phyloP scores from a whole-genome alignment of 2,329 filamentous ascomycete species.

The Pseudopyrenochaeta lycopersici region DNA sequence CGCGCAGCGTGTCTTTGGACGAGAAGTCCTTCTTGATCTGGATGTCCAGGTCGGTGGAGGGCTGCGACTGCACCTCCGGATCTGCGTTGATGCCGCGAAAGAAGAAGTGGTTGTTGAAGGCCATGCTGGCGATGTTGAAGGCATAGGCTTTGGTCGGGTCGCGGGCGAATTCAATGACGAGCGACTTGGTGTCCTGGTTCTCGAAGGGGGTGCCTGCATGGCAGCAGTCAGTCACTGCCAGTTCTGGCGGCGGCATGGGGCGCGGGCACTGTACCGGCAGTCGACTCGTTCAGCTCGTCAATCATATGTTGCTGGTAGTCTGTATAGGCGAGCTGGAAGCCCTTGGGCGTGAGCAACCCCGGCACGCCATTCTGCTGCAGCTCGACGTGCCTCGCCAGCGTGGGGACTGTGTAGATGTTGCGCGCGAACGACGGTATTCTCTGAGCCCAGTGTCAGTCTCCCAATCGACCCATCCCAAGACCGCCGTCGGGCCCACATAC shows the following conservation, averaged over 20 bases:
- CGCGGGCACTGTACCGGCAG: conserved; percentile 65
- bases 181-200: conserved; percentile 68
- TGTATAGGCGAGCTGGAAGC: conserved; percentile 80
- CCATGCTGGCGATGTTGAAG: conserved; percentile 98
- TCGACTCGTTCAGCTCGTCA: conserved; percentile 78
- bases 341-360: conserved; percentile 74
- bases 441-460: conserved; percentile 38
- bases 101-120: conserved; percentile 90
- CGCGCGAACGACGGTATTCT: conserved; percentile 32
- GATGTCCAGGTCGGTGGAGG: conserved; percentile 61
- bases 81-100: conserved; percentile 65
- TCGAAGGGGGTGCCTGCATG: conserved; percentile 70
- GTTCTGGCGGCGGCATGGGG: not conserved
- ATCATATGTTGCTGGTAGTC: conserved; percentile 80
- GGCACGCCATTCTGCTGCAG: conserved; percentile 67
- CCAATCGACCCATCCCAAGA: conserved; percentile 15
- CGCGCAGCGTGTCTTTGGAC: conserved; percentile 81
- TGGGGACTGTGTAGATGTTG: conserved; percentile 57
- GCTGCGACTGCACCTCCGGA: conserved; percentile 32
- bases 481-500: conserved; percentile 23
- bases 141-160: conserved; percentile 77
- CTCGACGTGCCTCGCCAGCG: conserved; percentile 56
- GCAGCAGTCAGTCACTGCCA: conserved; percentile 7
- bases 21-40: conserved; percentile 78
- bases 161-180: conserved; percentile 79